Conservation (phyloP, 345 rosid genomes). For the Durio zibethinus region DNA sequence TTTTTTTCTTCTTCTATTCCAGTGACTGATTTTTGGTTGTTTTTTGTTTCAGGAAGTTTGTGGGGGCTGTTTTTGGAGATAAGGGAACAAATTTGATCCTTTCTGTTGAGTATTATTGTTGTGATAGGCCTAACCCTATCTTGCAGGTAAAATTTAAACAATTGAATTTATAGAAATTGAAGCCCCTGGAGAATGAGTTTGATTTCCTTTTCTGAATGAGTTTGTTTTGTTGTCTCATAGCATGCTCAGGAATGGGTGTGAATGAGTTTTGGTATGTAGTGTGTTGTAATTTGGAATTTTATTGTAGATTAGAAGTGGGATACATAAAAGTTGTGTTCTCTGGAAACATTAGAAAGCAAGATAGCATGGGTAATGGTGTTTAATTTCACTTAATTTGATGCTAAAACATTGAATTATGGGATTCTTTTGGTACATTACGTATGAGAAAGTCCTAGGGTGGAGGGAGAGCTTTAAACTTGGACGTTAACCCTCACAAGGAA, state of each 20-base stretch:
- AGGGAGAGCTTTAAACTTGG: not conserved
- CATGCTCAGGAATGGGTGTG: not conserved
- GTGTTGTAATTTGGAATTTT: not conserved
- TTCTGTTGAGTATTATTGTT: conserved; percentile 61
- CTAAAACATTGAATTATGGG: not conserved
- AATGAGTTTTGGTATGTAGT: not conserved
- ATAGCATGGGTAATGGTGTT: not conserved
- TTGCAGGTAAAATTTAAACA: conserved; percentile 47
- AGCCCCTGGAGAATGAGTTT: not conserved
- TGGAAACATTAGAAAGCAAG: not conserved
- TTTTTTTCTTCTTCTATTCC: not conserved
- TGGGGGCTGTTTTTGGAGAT: conserved; percentile 55
- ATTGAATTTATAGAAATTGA: not conserved
- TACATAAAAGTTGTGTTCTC: not conserved
- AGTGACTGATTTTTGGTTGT: not conserved
- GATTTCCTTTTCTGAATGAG: not conserved
- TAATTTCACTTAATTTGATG: conserved; percentile 4
- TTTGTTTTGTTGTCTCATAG: not conserved
- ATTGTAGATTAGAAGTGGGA: not conserved
- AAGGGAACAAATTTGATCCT: conserved; percentile 52
- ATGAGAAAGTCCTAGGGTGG: not conserved
- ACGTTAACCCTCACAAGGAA: not conserved
- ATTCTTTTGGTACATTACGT: not conserved
- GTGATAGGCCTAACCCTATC: conserved; percentile 84
- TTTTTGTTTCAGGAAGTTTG: conserved; percentile 47